Base-by-base conservation (phyloP, 495 filamentous ascomycete genomes). In the Penicillium canariense region DNA sequence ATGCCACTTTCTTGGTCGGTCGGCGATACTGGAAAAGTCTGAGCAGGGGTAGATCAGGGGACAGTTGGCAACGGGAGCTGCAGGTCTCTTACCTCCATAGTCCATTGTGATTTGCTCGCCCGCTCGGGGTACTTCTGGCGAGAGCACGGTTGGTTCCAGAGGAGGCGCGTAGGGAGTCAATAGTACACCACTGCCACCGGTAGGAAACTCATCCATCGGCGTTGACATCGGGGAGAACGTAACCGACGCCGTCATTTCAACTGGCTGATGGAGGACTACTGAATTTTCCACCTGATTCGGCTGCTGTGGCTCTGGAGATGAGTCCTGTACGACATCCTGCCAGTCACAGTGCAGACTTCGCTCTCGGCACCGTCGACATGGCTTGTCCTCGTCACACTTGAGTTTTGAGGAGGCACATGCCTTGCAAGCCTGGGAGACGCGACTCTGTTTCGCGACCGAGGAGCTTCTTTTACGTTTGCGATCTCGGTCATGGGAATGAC, bases 381-480 rank as follows among this genome's bases (percentile, higher is more conserved):
- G 67, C 50, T 76, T 76, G 26, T 65, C 59, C 54, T 83, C 79
- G 55, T 81, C 80, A 49, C 79, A 83, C 55, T 81, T 82, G 7
- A 82, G 68, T 22, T 81, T 75, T 1, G 79, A 77, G 4, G 73
- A 68, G 22, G 81, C 79, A 56, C 81, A 81, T 4, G 73, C 58
- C 23, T 72, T 75, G 51, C 81, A 83, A 1, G 81, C 81, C 51
- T 81, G 81, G 5, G 77, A 78, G 9, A 82, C 79, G 3, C 81
- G 79, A 27, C 76, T 72, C 7, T 74, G 69, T n/a, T 74, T 77
- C 12, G 73, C 64, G 10, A 69, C 66, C 14, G 72, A 69, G 26
- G 68, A 70, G 52, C 70, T 68, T 27, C 78, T 73, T 44, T 75
- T 74, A 39, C 74, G 71, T 38, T 78, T 70, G n/a, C 65, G 57